phyloP scores from a whole-genome alignment of 352 stramenopile species.

The Globisporangium paroecandrum region DNA sequence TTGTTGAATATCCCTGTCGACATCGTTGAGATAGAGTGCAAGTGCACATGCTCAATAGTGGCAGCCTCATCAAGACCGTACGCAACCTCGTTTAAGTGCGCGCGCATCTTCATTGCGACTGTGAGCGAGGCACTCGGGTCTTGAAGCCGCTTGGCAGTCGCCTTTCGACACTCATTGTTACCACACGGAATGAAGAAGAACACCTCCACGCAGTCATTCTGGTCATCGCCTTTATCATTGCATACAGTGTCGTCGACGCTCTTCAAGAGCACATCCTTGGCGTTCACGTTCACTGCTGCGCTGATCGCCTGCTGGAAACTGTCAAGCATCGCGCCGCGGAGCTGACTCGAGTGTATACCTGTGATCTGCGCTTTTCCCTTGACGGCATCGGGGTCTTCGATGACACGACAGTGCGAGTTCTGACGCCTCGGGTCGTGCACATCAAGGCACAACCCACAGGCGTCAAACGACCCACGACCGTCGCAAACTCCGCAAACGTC shows the following conservation, averaged over 20 bases:
- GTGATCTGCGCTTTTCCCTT: constrained; percentile 17
- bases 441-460: constrained; percentile 35
- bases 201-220: not conserved
- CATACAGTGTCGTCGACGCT: not conserved
- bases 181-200: constrained; percentile 13
- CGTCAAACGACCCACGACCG: constrained; percentile 34
- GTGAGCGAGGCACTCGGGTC: constrained; percentile 16
- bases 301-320: constrained; percentile 11
- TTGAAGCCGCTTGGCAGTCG: constrained; percentile 14
- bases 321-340: constrained; percentile 3
- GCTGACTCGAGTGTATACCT: constrained; percentile 2
- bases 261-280: constrained; percentile 6
- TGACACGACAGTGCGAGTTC: constrained; percentile 27
- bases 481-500: constrained; percentile 31
- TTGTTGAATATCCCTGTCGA: not conserved
- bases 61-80: constrained; percentile 19
- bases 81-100: constrained; percentile 9
- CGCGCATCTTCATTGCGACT: constrained; percentile 27
- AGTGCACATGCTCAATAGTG: constrained; percentile 18
- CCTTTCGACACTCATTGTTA: constrained; percentile 16
- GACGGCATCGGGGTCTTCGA: constrained; percentile 31
- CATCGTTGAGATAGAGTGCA: constrained; percentile 15
- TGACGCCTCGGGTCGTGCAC: constrained; percentile 26
- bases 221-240: not conserved
- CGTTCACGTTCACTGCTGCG: not conserved